These are phyloP conservation scores for Ceratopteris richardii DNA, from an alignment of 75 land plant genomes.

Conservation along the genomic window DNA sequence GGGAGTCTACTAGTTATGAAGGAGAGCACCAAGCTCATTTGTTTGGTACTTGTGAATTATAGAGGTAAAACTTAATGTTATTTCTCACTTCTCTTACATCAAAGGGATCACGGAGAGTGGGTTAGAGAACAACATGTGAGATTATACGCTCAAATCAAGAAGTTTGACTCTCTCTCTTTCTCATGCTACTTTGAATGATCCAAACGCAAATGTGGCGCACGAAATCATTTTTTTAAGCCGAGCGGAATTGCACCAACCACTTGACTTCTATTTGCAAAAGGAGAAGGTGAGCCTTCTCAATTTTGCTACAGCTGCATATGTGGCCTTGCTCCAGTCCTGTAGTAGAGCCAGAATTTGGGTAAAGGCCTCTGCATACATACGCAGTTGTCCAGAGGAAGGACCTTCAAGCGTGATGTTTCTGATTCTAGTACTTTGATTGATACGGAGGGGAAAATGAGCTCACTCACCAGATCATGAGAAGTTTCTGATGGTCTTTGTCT, in stretches of 20 bases:
- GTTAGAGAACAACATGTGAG: too few species aligned
- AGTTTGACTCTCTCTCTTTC: too few species aligned
- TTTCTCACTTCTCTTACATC: too few species aligned
- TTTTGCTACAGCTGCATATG: not conserved
- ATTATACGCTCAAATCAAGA: too few species aligned
- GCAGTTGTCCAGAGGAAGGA: not conserved
- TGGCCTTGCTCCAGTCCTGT: not conserved
- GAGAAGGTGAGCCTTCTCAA: not conserved
- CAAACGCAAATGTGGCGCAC: too few species aligned
- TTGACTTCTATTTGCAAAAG: not conserved
- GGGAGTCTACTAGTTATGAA: too few species aligned
- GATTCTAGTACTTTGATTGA: constrained; percentile 7
- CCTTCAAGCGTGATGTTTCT: not conserved
- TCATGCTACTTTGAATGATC: too few species aligned
- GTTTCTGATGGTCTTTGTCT: constrained; percentile 5
- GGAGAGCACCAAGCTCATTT: too few species aligned
- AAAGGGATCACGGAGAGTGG: too few species aligned
- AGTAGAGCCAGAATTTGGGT: not conserved
- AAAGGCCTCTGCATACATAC: not conserved
- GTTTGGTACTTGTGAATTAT: too few species aligned
- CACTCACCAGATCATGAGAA: not conserved
- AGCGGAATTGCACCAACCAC: not conserved
- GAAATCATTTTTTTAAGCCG: too few species aligned
- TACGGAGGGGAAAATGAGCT: constrained; percentile 5
- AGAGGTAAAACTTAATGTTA: too few species aligned